Conservation (phyloP, 163 green algal species). For the Prototheca stagnorum region DNA sequence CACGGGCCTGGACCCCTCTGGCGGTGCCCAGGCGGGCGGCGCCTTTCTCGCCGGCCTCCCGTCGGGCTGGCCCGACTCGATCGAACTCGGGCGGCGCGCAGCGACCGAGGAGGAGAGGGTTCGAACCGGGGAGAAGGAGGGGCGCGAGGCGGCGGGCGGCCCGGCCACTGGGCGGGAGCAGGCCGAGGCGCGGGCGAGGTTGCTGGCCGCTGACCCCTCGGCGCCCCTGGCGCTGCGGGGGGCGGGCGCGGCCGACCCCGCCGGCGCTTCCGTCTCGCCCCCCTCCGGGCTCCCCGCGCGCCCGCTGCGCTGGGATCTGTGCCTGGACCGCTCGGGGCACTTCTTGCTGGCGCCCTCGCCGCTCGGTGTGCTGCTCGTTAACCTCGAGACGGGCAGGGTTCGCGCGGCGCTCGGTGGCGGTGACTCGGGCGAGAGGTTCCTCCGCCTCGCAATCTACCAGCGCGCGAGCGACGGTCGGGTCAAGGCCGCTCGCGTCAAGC, state of each 20-base stretch:
- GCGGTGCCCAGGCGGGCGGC: too few species aligned
- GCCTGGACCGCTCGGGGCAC: constrained; percentile 87
- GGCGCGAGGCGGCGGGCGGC: neutral
- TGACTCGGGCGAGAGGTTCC: constrained; percentile 90
- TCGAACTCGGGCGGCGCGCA: constrained; percentile 80
- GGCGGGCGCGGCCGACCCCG: too few species aligned
- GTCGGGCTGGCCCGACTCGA: constrained; percentile 63
- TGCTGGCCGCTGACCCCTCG: too few species aligned
- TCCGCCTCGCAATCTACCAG: constrained; percentile 80
- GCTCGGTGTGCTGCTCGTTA: constrained; percentile 84
- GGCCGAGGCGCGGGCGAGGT: too few species aligned
- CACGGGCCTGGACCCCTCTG: too few species aligned
- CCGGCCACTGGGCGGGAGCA: too few species aligned
- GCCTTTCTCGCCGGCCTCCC: constrained; percentile 19
- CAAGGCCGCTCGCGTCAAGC: too few species aligned
- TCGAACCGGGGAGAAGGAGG: constrained; percentile 5
- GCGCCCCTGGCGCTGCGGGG: too few species aligned
- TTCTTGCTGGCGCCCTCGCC: constrained; percentile 81
- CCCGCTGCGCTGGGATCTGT: constrained; percentile 38
- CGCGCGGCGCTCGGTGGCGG: constrained; percentile 70
- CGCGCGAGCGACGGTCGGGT: too few species aligned
- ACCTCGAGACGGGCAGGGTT: constrained; percentile 65
- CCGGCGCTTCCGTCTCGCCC: too few species aligned
- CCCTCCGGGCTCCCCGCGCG: neutral
- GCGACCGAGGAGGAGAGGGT: constrained; percentile 68